Percentiles rank a stretch among this genome's conserved stretches.
Conservation (phyloP, 768 basidiomycete genomes). For the Hypsizygus marmoreus region DNA sequence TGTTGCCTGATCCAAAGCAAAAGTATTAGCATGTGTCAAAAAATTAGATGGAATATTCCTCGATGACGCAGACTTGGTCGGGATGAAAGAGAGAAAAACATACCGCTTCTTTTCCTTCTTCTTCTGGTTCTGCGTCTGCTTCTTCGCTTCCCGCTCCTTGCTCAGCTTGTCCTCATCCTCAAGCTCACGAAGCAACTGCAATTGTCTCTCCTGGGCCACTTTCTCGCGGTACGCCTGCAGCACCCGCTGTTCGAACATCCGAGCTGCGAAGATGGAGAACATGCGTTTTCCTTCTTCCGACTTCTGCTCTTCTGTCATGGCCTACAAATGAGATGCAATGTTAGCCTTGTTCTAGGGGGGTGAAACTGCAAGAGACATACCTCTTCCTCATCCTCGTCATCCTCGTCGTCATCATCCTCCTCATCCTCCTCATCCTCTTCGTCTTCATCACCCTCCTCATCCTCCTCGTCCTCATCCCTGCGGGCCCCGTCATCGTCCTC, state of each 20-base stretch:
- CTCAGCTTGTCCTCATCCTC: slow-evolving; percentile 91
- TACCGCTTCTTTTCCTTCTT: slow-evolving; percentile 96
- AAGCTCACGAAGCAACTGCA: slow-evolving; percentile 90
- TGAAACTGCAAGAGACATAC: slow-evolving; percentile 38
- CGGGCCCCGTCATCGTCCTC: slow-evolving; percentile 39
- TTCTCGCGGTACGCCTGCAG: slow-evolving; percentile 95
- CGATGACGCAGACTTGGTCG: too few relatives aligned
- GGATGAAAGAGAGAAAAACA: slow-evolving; percentile 20
- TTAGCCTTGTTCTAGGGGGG: slow-evolving; percentile 16
- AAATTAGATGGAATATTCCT: too few relatives aligned
- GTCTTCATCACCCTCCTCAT: slow-evolving; percentile 63
- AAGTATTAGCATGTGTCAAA: slow-evolving; percentile 10
- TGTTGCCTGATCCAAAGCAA: slow-evolving; percentile 63
- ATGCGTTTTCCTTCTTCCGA: slow-evolving; percentile 99
- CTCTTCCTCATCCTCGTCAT: slow-evolving; percentile 66
- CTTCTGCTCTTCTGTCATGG: slow-evolving; percentile 94
- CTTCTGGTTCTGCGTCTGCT: slow-evolving; percentile 96
- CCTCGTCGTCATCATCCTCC: slow-evolving; percentile 65
- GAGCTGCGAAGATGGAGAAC: slow-evolving; percentile 99
- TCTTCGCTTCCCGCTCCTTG: slow-evolving; percentile 90
- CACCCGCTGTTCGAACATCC: slow-evolving; percentile 99
- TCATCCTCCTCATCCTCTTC: slow-evolving; percentile 62
- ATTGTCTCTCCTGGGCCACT: slow-evolving; percentile 93
- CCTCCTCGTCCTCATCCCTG: slow-evolving; percentile 44
- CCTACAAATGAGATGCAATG: slow-evolving; percentile 35